Evolutionary conservation across 192 early-diverging fungal genomes (phyloP).

Genomic region (Rhizophagus sp.): DNA sequence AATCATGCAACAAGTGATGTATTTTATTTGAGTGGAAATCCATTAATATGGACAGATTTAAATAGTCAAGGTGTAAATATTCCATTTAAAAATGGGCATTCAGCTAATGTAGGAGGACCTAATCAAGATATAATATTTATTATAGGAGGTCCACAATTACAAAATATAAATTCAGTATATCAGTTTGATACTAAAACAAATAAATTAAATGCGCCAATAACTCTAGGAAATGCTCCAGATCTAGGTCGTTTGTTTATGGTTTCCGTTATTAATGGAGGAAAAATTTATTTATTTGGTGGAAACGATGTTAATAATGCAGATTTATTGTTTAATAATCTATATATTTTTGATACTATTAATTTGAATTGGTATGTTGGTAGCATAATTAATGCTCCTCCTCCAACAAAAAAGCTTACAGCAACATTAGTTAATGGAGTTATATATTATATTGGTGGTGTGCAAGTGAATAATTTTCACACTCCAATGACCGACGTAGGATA

Average conservation of each 20-base stretch:
- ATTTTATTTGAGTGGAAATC: background rate
- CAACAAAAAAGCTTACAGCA: background rate
- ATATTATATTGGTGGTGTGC: background rate
- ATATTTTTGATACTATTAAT: background rate
- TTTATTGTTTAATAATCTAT: background rate
- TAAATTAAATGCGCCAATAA: background rate
- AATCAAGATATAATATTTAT: background rate
- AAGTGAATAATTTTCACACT: accelerated
- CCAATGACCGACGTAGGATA: background rate
- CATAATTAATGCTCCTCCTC: background rate
- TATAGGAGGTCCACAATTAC: background rate
- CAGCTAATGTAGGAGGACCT: background rate
- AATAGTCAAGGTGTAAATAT: background rate
- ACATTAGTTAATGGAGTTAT: background rate
- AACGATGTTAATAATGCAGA: no score
- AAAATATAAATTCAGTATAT: background rate
- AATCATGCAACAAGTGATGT: background rate
- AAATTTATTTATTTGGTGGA: background rate
- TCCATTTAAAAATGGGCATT: background rate
- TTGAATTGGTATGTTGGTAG: background rate
- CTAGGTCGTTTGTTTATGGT: background rate
- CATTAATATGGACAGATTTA: background rate
- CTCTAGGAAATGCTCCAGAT: background rate
- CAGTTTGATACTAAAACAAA: background rate
- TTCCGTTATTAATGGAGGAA: background rate